Base-by-base conservation (phyloP, 768 basidiomycete species). In the Naganishia randhawae region DNA sequence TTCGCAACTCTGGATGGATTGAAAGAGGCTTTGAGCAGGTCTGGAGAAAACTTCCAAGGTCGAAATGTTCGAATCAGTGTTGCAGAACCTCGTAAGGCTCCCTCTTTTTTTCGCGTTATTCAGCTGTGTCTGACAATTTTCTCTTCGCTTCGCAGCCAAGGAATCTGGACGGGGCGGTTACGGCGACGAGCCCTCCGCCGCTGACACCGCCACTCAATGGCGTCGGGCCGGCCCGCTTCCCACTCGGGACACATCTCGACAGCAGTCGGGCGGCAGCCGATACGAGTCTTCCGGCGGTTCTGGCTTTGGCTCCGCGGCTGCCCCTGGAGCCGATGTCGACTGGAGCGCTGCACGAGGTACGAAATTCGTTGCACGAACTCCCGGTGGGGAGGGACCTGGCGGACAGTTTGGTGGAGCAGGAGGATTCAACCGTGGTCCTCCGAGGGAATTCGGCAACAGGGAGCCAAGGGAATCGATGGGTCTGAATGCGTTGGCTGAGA, bases 11-110 rank as follows among this genome's bases (percentile, higher is more conserved):
- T 92, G 67, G 91, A 94, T 22, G 88, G 86, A 53, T 82, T 98
- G 61, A 94, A 94, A 81, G 87, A 87, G 68, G 96, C 89, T 5
- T 81, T 99, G 41, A 81, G 83, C 25, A 88, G 86, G 81, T 85
- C 83, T 29, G 90, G 89, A 64, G 78, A 84, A 87, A 83, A 78
- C 72, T 83, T 98, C 53, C 86, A 87, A 25, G 90, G 91, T 27
- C 85, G 96, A 68, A 86, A 84, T 22, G 83, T 99, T 70, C 86
- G 96, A 68, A 88, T 97, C 68, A 92, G 89, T 79, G 96, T 99
- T 53, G 96, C 96, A 10, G 96, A 98, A 77, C 89, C 94, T 73
- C 91, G 92, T 95, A 78, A 84, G 91, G 86, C 17, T 41, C 66
- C 29, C 48, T 69, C n/a, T 50, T 63, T 55, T 32, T n/a, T 33